A percentile compares a stretch with the other conserved stretches of the same genome.
Conservation (phyloP, 768 basidiomycete genomes). For the Phlebiopsis gigantea region DNA sequence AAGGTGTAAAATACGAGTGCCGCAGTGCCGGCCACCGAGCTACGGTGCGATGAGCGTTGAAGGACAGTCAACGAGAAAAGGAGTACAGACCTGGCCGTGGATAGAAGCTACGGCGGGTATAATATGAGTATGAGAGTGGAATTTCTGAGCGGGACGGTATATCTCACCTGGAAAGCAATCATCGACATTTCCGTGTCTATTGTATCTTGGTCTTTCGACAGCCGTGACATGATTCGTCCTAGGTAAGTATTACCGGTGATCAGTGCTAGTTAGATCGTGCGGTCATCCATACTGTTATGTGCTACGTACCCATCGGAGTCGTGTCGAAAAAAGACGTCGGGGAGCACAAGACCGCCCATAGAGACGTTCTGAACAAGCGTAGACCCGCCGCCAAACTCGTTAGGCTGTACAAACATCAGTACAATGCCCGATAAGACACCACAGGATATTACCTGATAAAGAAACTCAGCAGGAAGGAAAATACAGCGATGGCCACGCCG, state of each 20-base stretch:
- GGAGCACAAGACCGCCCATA: slow-evolving; percentile 52
- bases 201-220: slow-evolving; percentile 60
- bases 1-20: slow-evolving; percentile 54
- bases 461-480: slow-evolving; percentile 45
- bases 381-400: slow-evolving; percentile 32
- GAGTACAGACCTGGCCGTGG: slow-evolving; percentile 17
- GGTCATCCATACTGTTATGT: too few relatives aligned
- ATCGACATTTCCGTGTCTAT: slow-evolving; percentile 47
- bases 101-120: slow-evolving; percentile 14
- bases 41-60: slow-evolving; percentile 14
- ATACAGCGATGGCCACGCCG: slow-evolving; percentile 46
- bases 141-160: slow-evolving; percentile 21
- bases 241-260: not conserved
- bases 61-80: not conserved
- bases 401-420: slow-evolving; percentile 17
- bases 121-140: slow-evolving; percentile 4
- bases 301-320: slow-evolving; percentile 55
- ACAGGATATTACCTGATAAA: slow-evolving; percentile 37
- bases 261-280: not conserved
- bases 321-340: slow-evolving; percentile 70
- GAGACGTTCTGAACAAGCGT: slow-evolving; percentile 48
- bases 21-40: slow-evolving; percentile 51
- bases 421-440: not conserved
- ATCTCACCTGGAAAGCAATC: slow-evolving; percentile 33
- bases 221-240: slow-evolving; percentile 53